Base-by-base conservation (phyloP, 2,329 filamentous ascomycete genomes). In the Arthrobotrys megalospora region DNA sequence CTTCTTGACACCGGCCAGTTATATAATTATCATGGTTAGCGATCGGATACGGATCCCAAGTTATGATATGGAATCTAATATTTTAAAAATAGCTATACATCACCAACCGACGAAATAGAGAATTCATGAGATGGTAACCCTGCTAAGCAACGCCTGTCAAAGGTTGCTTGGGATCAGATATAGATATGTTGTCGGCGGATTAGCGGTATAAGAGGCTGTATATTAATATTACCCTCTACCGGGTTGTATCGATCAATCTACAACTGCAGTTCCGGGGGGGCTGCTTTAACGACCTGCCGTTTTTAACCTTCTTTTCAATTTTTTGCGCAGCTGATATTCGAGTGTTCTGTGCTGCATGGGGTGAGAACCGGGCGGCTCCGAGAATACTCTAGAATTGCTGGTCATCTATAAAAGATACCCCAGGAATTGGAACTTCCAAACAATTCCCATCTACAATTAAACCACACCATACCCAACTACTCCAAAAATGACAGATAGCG, bases 311-410 rank as follows among this genome's bases (percentile, higher is more conserved):
- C 43, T 70, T 63, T 32, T 19, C 41, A 16, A 7, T 28, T 28
- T 41, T 36, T 48, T 53, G 52, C 19, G 34, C 47, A 28, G 63
- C 34, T 38, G 16, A 58, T 41, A 24, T 48, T 24, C 11, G 12
- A 32, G 14, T n/a, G 24, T 34, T 28, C 21, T 6, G 48, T 11
- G 11, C 24, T 50, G 34, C 21, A 45, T 47, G 50, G 28, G 24
- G n/a, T 38, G 65, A 60, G 28, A 34, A 65, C 58, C 70, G 70
- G 70, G 70, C 70, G 70, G 70, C 47, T 75, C 70, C 70, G 70
- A 55, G 14, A 65, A 45, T 50, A 6, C 28, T 8, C 6, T 21
- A 2, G 28, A 19, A 53, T 53, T 24, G 5, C 28, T 55, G 16
- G 47, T 50, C 19, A 10, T 28, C 16, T 41, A 58, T 21, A 58